Evolutionary conservation across 1,284 basidiomycete species (phyloP), one percentile per base, ranked within the genome.

Genomic region (Malassezia nana): DNA sequence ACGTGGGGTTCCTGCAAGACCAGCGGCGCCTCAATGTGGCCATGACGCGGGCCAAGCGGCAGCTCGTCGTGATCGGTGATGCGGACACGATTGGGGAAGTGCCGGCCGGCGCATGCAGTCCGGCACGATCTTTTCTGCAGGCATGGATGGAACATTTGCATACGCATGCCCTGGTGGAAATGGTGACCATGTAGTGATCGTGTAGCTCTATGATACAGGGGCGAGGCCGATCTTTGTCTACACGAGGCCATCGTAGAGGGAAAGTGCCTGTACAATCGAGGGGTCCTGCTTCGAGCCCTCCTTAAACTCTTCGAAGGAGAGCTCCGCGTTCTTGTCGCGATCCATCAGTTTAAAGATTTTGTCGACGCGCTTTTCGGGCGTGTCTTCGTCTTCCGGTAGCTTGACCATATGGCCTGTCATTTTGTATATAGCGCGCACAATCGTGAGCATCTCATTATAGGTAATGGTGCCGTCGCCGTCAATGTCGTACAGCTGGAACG

Each of bases 401-500:
- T 91, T 92, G 67, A 98, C 92, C 91, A 98, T 96, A 75, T 94
- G 86, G 12, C 94, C 92, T 4, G 74, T 75, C 71, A 75, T 72
- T 58, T 74, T 74, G 63, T 74, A 74, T 45, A 74, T 74, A 35
- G 62, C 63, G 30, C 56, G 60, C 9, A 74, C 71, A 33, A 74
- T 74, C 12, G 71, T 67, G 25, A 74, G 83, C 89, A 99, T 99
- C 78, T 99, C 94, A 67, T 92, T 85, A 54, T 65, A 69, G 20
- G 67, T 68, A 44, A 70, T 70, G 29, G 64, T 64, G 18, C 68
- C 66, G 28, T 71, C 66, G 15, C 65, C 88, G 78, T 99, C 89
- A 70, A 98, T 96, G 75, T 99, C 94, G 76, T 99, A 99, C 43
- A 99, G 79, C 76, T 98, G 90, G 83, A 98, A 99, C 8, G 94